Evolutionary conservation across 352 stramenopile genomes (phyloP).

Genomic region (Pythium guiyangense): DNA sequence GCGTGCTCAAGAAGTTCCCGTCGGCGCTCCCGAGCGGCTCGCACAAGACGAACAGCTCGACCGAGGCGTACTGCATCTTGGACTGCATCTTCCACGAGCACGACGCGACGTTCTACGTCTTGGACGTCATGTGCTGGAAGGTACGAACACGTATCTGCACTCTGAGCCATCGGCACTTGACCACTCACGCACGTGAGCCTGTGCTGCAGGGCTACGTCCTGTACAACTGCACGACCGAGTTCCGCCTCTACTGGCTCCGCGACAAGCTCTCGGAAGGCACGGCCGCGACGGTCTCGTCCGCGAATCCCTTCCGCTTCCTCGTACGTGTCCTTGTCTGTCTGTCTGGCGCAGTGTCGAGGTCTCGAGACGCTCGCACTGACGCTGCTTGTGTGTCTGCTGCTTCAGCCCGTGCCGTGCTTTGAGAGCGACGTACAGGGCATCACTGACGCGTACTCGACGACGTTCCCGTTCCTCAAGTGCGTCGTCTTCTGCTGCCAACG

Average conservation of each 20-base stretch:
- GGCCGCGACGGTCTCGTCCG: constrained; percentile 31
- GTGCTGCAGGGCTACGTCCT: constrained; percentile 66
- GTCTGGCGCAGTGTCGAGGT: background rate
- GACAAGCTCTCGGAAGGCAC: constrained; percentile 86
- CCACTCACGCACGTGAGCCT: background rate
- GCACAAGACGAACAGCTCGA: constrained; percentile 63
- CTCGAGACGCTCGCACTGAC: background rate
- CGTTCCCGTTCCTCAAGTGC: constrained; percentile 85
- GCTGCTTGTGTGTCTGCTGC: background rate
- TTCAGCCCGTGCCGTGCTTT: constrained; percentile 77
- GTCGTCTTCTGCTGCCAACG: constrained; percentile 4
- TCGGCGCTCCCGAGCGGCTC: constrained; percentile 80
- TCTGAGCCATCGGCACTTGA: background rate
- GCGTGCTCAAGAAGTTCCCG: constrained; percentile 83
- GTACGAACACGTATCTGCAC: constrained; percentile 7
- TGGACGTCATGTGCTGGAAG: constrained; percentile 95
- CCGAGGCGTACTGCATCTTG: constrained; percentile 84
- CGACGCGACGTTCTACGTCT: constrained; percentile 86
- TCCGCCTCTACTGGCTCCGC: constrained; percentile 89
- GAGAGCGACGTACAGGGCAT: constrained; percentile 82
- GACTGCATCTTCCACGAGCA: constrained; percentile 91
- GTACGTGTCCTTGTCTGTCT: constrained; percentile 21
- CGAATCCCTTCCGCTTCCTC: constrained; percentile 77
- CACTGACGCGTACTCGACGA: constrained; percentile 66
- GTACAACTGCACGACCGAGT: constrained; percentile 92